phyloP scores from a whole-genome alignment of 83 land plant species.

The Diphasiastrum complanatum region DNA sequence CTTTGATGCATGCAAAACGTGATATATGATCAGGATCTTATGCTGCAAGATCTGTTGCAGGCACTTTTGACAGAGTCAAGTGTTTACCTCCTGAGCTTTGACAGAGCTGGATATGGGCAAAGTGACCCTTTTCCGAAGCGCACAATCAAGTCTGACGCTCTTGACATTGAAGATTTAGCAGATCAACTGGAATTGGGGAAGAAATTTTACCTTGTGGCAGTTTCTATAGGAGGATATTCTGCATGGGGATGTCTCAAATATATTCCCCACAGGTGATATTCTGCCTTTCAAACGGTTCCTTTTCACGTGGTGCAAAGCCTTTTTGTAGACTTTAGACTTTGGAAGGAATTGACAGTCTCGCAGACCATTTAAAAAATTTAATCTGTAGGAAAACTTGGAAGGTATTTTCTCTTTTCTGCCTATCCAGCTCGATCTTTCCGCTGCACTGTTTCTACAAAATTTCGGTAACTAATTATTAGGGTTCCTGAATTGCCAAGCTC shows the following conservation, averaged over 20 bases:
- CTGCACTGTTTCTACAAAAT: no score
- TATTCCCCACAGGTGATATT: conserved; percentile 46
- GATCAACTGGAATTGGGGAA: conserved; percentile 45
- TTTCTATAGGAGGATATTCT: conserved; percentile 48
- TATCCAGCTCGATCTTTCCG: no score
- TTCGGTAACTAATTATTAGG: no score
- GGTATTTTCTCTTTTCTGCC: no score
- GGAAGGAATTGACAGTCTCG: no score
- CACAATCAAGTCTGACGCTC: not conserved
- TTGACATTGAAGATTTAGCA: conserved; percentile 43
- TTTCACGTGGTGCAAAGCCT: no score
- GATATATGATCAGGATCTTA: no score
- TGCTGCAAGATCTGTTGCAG: conserved; percentile 5
- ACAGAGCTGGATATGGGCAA: conserved; percentile 14
- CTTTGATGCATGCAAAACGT: no score
- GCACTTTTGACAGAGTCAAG: not conserved
- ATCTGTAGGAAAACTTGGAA: not conserved
- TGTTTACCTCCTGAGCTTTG: conserved; percentile 5
- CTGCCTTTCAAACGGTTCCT: not conserved
- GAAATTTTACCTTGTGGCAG: conserved; percentile 50
- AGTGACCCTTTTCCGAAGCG: conserved; percentile 9
- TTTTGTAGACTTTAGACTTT: not conserved
- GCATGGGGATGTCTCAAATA: conserved; percentile 57
- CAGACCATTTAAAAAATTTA: not conserved
- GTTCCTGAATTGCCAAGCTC: no score